Conservation (phyloP, 148 eudicot species). For the Vaccinium macrocarpon region DNA sequence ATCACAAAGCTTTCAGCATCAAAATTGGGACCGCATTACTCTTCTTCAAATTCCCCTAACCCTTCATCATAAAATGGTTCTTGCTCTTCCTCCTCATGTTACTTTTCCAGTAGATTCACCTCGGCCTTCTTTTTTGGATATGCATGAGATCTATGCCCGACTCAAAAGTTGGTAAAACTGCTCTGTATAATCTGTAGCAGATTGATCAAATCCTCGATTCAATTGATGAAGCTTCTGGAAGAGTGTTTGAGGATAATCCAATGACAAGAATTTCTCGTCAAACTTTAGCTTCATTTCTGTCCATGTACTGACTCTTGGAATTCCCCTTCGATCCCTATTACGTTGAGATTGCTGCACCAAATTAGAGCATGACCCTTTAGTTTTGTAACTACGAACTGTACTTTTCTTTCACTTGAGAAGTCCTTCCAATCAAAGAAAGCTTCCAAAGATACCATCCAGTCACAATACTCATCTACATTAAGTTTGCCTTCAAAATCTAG, state of each 20-base stretch:
- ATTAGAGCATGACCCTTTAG: neutral
- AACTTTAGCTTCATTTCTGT: neutral
- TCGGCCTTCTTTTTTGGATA: neutral
- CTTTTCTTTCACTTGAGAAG: neutral
- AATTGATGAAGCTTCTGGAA: neutral
- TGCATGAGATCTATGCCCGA: neutral
- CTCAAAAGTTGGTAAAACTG: too few relatives aligned
- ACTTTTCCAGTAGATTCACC: neutral
- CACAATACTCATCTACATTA: neutral
- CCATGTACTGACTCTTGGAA: too few relatives aligned
- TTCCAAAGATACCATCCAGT: neutral
- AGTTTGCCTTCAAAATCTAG: neutral
- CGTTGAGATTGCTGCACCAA: neutral
- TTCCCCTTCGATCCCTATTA: too few relatives aligned
- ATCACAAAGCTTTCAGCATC: neutral
- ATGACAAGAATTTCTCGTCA: neutral
- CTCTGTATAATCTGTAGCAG: neutral
- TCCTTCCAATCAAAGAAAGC: slow-evolving; percentile 7
- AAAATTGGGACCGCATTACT: neutral
- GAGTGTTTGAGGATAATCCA: neutral
- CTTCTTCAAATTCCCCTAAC: neutral
- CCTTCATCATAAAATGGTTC: neutral
- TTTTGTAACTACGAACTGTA: neutral
- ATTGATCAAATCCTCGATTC: neutral
- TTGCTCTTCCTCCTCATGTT: neutral